Evolutionary conservation across 2,329 filamentous ascomycete genomes (phyloP), one percentile per base, ranked within the genome.

Genomic region (Aureobasidium sp.): DNA sequence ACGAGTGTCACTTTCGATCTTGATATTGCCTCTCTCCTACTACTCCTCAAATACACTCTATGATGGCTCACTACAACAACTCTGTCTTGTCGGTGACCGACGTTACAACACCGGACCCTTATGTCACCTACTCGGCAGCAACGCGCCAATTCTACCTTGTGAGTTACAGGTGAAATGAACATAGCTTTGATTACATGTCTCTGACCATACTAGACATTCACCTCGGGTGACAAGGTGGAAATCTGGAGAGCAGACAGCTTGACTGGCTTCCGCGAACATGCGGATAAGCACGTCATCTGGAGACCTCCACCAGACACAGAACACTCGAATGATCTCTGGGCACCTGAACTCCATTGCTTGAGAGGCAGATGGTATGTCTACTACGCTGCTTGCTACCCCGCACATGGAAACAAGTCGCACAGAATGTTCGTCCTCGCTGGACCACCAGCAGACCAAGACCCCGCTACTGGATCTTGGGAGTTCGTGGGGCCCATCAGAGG

Each of bases 331-430:
- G 80, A 79, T 68, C 76, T 88, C 38, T 88, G 86, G 86, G 86
- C 86, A 0, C 86, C 86, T 0, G 86, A 88, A 75, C 77, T 88
- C 0, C 86, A 88, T 71, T 74, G 74, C 55, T 76, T 88, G 31
- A 74, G 81, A 43, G 82, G 81, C 0, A 79, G 79, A 27, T 88
- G 86, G 86, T 88, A 86, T 72, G 78, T 87, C 67, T 87, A 87
- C 73, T 84, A 78, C 71, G 82, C 76, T 4, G 80, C 77, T 20
- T 79, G 77, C 25, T 72, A 83, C 68, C 78, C 78, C 1, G 67
- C 71, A 47, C 70, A 79, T n/a, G 81, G 81, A 61, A 84, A 84
- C 72, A 74, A 73, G 23, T 77, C 76, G 0, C 82, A 84, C 70
- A 73, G 82, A 27, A 83, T 82, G 79, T 83, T 77, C 66, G 80